These are phyloP conservation scores for Fusarium solani-melongenae DNA, from an alignment of 2,329 filamentous ascomycete genomes.

Conservation along the genomic window DNA sequence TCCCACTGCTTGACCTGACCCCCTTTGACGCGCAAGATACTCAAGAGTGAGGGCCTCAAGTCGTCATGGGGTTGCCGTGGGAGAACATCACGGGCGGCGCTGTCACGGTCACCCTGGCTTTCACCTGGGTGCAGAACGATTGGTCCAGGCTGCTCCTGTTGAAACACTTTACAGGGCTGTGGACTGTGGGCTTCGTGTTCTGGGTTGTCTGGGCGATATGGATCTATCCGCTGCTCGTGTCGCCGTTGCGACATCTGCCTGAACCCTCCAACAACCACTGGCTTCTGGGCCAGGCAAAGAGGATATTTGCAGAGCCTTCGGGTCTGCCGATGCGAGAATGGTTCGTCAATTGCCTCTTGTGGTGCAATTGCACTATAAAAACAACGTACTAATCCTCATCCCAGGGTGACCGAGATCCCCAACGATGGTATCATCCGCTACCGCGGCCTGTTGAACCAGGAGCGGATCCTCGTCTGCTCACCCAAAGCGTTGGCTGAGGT, in stretches of 20 bases:
- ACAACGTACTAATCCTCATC: conserved; percentile 39
- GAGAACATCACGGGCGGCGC: conserved; percentile 39
- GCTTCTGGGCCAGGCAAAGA: conserved; percentile 60
- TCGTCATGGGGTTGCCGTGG: conserved; percentile 39
- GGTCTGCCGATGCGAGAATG: conserved; percentile 61
- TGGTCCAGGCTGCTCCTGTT: conserved; percentile 48
- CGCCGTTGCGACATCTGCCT: conserved; percentile 61
- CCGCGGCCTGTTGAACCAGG: conserved; percentile 69
- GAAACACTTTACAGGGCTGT: conserved; percentile 49
- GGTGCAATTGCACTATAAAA: not conserved
- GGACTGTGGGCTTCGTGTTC: conserved; percentile 47
- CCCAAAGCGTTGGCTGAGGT: conserved; percentile 77
- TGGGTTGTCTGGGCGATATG: conserved; percentile 57
- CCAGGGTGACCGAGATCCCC: conserved; percentile 69
- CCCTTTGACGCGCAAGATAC: not conserved
- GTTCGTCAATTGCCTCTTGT: conserved; percentile 47
- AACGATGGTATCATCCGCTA: conserved; percentile 78
- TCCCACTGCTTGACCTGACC: not conserved
- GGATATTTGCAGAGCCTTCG: conserved; percentile 52
- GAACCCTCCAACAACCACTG: conserved; percentile 56
- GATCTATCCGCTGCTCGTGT: conserved; percentile 62
- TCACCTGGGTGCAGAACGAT: conserved; percentile 29
- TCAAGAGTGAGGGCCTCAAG: not conserved
- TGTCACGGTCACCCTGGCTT: conserved; percentile 36
- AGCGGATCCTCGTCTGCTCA: conserved; percentile 70